A percentile compares a stretch with the other conserved stretches of the same genome.
These are phyloP conservation scores for Phytophthora aleatoria DNA, from an alignment of 352 stramenopile genomes.

Conservation along the genomic window DNA sequence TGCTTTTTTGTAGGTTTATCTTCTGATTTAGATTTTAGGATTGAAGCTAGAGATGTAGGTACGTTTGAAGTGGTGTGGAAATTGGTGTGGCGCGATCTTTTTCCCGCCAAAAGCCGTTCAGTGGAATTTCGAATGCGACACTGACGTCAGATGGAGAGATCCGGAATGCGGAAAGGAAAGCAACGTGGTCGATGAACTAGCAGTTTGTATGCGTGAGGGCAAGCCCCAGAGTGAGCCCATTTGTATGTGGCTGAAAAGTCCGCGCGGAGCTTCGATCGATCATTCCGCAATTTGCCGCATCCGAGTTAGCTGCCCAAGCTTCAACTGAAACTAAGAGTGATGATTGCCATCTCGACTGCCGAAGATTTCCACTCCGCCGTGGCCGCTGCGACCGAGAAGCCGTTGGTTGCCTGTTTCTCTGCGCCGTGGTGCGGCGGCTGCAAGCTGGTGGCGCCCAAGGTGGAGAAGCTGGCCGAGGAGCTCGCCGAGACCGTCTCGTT, in stretches of 20 bases:
- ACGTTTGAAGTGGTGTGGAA: conserved; percentile 1
- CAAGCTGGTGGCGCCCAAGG: conserved; percentile 61
- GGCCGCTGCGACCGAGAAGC: conserved; percentile 31
- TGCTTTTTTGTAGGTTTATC: conserved; percentile 4
- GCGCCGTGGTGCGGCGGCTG: conserved; percentile 72
- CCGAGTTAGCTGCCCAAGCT: conserved; percentile 16
- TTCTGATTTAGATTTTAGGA: neutral
- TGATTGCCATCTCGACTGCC: conserved; percentile 41
- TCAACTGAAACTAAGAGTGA: conserved; percentile 16
- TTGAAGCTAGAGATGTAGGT: neutral
- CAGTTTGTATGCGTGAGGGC: conserved; percentile 23
- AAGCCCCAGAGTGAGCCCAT: conserved; percentile 13
- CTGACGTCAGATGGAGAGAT: conserved; percentile 20
- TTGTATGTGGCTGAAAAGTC: conserved; percentile 2
- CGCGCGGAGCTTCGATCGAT: conserved; percentile 2
- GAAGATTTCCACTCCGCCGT: conserved; percentile 52
- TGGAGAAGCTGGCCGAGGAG: conserved; percentile 59
- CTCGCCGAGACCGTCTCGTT: conserved; percentile 37
- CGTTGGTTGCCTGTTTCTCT: conserved; percentile 58
- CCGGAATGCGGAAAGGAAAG: conserved; percentile 18
- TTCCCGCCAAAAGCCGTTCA: conserved; percentile 25
- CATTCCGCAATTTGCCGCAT: conserved; percentile 41
- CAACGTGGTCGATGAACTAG: conserved; percentile 15
- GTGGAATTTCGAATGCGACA: conserved; percentile 27
- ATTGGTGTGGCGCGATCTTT: conserved; percentile 27